Base-by-base conservation (phyloP, 352 stramenopile genomes). In the Lagenidium giganteum region DNA sequence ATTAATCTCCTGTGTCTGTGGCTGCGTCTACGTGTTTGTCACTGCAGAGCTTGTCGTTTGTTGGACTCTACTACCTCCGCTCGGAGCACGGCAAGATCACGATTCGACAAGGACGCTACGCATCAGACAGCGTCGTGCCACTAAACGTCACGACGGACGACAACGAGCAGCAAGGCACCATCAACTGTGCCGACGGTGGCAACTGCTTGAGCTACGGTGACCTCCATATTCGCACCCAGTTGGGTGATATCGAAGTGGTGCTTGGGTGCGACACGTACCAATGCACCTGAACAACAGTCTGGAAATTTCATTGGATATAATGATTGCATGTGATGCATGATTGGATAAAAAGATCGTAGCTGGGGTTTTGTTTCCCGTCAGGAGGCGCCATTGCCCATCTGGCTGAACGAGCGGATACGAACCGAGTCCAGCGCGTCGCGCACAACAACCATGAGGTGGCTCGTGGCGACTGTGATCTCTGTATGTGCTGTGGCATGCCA, bases 121-220 rank as follows among this genome's bases (percentile, higher is more conserved):
- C 67, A 6, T 67, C 44, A n/a, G 77, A 90, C 25, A 27, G 49
- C 8, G 9, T 86, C 21, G 47, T 43, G 3, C 45, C 61, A n/a
- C 43, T 59, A 17, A 41, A 31, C 18, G 28, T 40, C 24, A 26
- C 11, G 4, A 22, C 26, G 8, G 53, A 67, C 30, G 47, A 46
- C 0, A 48, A 54, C 0, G 77, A 90, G 42, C 63, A 64, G 24
- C 61, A 76, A 25, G 78, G 78, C 7, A 63, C 67, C 27, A 85
- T 90, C 47, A 90, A 90, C 48, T 90, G 78, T 35, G 38, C 55
- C 13, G 24, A 34, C n/a, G 59, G 46, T 9, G 63, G 41, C 32
- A 87, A 65, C 37, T 90, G 78, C 17, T 50, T 87, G 17, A 83
- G 69, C 12, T 81, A 70, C 50, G 75, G 74, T 2, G 74, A 76